These are phyloP conservation scores for Bretziella fagacearum DNA, from an alignment of 2,329 filamentous ascomycete species.

Conservation along the genomic window DNA sequence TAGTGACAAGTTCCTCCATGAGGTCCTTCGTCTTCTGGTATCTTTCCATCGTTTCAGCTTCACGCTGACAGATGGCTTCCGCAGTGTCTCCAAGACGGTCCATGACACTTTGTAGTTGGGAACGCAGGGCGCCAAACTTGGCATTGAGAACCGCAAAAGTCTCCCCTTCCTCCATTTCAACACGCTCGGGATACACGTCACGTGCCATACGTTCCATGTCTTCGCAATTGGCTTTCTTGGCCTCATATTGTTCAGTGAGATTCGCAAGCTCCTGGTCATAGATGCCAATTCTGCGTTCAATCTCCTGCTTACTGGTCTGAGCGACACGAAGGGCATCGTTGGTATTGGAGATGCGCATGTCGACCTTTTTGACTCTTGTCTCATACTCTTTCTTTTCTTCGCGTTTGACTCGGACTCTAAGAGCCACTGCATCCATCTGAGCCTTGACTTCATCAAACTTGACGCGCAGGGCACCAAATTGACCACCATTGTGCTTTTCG, in stretches of 20 bases:
- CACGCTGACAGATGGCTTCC: slow-evolving; percentile 41
- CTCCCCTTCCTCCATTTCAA: slow-evolving; percentile 32
- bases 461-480: slow-evolving; percentile 33
- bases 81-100: slow-evolving; percentile 44
- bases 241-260: neutral
- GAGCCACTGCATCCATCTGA: slow-evolving; percentile 30
- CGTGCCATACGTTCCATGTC: slow-evolving; percentile 17
- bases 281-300: too few relatives aligned
- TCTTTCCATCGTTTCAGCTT: slow-evolving; percentile 25
- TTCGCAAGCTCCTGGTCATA: slow-evolving; percentile 25
- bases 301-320: slow-evolving; percentile 7
- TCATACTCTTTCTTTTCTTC: neutral
- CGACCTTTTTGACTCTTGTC: neutral
- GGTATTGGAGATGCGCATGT: slow-evolving; percentile 17
- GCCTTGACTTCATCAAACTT: neutral
- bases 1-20: slow-evolving; percentile 27
- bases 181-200: slow-evolving; percentile 24
- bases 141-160: slow-evolving; percentile 38
- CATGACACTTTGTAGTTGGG: slow-evolving; percentile 41
- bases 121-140: slow-evolving; percentile 36
- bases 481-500: slow-evolving; percentile 32
- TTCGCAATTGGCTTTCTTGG: slow-evolving; percentile 22
- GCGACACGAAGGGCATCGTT: slow-evolving; percentile 21
- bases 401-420: slow-evolving; percentile 20
- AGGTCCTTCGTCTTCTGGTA: slow-evolving; percentile 25